Evolutionary conservation across 352 stramenopile genomes (phyloP).

Genomic region (Globisporangium abappressorium): DNA sequence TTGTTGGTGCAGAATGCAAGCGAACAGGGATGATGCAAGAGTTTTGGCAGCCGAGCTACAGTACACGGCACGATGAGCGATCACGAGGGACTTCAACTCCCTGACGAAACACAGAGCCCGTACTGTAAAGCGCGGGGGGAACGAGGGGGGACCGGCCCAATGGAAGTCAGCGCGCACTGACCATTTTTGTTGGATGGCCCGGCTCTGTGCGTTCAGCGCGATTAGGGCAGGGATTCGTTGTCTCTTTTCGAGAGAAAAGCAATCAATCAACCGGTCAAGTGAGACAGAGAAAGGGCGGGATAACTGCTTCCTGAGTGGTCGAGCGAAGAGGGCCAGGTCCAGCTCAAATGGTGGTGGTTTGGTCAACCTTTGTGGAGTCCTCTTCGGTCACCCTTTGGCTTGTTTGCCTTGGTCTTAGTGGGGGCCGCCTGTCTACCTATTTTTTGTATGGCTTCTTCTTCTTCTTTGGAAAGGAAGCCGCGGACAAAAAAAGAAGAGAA

Average conservation of each 20-base stretch:
- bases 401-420: too few relatives aligned
- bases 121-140: background rate
- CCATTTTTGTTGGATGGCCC: background rate
- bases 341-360: too few relatives aligned
- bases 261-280: background rate
- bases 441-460: too few relatives aligned
- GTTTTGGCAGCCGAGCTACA: background rate
- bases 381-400: background rate
- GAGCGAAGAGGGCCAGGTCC: too few relatives aligned
- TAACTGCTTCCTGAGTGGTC: too few relatives aligned
- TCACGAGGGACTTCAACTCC: conserved; percentile 2
- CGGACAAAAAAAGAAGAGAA: background rate
- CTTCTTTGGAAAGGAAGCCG: too few relatives aligned
- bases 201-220: too few relatives aligned
- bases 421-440: background rate
- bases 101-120: too few relatives aligned
- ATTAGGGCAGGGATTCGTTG: background rate
- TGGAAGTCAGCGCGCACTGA: background rate
- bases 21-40: background rate
- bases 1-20: too few relatives aligned
- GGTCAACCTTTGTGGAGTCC: background rate
- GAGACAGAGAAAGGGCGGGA: too few relatives aligned
- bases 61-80: conserved; percentile 3
- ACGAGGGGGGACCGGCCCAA: background rate
- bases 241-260: background rate